phyloP scores from a whole-genome alignment of 768 basidiomycete species.

The Austroboletus festivus region DNA sequence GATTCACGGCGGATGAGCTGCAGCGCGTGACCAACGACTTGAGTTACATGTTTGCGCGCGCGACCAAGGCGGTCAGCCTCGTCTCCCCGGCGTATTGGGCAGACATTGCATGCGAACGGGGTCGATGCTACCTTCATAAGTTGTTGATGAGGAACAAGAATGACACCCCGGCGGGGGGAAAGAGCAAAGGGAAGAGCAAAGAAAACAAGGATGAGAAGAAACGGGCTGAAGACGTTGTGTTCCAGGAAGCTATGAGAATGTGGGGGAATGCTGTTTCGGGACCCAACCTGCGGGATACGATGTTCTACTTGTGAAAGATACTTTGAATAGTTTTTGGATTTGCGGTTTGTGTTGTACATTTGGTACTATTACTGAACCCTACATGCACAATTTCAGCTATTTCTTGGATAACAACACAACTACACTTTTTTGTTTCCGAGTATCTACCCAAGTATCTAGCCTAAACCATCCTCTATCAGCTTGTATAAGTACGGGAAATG shows the following conservation, averaged over 20 bases:
- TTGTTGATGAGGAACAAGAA: conserved; percentile 36
- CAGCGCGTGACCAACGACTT: conserved; percentile 51
- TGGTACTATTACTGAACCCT: too few species aligned
- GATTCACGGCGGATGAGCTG: conserved; percentile 45
- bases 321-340: too few species aligned
- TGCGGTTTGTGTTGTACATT: neutral
- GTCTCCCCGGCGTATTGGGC: conserved; percentile 40
- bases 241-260: conserved; percentile 44
- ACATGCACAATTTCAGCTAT: too few species aligned
- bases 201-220: conserved; percentile 29
- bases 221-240: conserved; percentile 45
- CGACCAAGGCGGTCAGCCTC: conserved; percentile 45
- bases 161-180: too few species aligned
- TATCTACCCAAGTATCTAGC: too few species aligned
- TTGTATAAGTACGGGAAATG: too few species aligned
- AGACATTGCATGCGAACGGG: conserved; percentile 51
- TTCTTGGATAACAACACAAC: too few species aligned
- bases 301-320: conserved; percentile 59
- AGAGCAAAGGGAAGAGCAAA: too few species aligned
- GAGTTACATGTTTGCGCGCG: conserved; percentile 56
- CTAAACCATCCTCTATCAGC: too few species aligned
- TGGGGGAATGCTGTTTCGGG: conserved; percentile 61
- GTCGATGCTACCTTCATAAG: conserved; percentile 48
- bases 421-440: too few species aligned
- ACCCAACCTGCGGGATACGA: conserved; percentile 52